Evolutionary conservation across 179 eudicot genomes (phyloP).

Genomic region (Gypsophila paniculata): DNA sequence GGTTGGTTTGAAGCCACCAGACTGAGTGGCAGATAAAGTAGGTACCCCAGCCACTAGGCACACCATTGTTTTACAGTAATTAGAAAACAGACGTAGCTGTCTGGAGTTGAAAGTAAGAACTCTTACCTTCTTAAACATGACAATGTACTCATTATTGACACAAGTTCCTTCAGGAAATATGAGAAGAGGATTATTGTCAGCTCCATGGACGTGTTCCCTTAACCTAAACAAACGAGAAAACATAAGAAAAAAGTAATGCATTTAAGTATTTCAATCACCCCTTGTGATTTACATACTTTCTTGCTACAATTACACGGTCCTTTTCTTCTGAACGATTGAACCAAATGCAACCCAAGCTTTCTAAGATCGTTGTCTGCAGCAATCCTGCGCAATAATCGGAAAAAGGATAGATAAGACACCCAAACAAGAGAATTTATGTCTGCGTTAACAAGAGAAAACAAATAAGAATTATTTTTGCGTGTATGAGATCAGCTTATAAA

Average conservation of each 20-base stretch:
- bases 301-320: conserved; percentile 84
- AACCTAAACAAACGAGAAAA: conserved; percentile 48
- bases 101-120: neutral
- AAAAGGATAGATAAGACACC: neutral
- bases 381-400: conserved; percentile 45
- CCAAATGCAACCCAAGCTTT: conserved; percentile 97
- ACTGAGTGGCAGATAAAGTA: neutral
- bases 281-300: conserved; percentile 54
- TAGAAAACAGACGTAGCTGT: neutral
- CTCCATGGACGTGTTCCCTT: conserved; percentile 84
- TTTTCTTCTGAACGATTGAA: conserved; percentile 88
- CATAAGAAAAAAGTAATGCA: conserved; percentile 7
- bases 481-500: neutral
- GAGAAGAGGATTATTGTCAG: conserved; percentile 92
- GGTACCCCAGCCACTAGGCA: neutral
- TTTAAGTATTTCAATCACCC: neutral
- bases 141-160: conserved; percentile 90
- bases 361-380: conserved; percentile 89
- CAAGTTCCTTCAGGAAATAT: conserved; percentile 99
- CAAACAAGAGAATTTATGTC: neutral
- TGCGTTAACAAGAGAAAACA: neutral
- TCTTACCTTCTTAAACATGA: conserved; percentile 93
- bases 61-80: no score
- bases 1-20: neutral
- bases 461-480: neutral